Conservation (phyloP, 192 early-diverging fungal genomes). For the Piromyces sp. region DNA sequence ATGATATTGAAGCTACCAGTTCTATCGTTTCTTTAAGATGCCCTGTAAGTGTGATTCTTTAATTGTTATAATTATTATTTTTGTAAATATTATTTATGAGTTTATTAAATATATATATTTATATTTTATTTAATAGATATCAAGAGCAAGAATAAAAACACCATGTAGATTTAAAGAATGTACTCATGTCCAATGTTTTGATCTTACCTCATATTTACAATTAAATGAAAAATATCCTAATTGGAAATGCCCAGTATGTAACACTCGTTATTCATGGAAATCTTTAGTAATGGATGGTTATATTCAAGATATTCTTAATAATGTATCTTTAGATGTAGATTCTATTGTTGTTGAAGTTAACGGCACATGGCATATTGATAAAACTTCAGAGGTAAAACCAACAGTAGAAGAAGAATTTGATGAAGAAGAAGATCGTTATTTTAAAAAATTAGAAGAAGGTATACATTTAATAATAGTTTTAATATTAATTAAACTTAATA, state of each 20-base stretch:
- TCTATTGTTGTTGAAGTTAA: background rate
- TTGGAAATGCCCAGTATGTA: conserved; percentile 64
- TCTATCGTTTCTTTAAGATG: background rate
- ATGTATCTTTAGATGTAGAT: conserved; percentile 9
- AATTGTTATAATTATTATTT: too few species aligned
- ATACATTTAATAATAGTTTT: background rate
- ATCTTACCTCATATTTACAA: conserved; percentile 47
- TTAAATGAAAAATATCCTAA: conserved; percentile 48
- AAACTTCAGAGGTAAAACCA: background rate
- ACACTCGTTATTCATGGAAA: conserved; percentile 17
- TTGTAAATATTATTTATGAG: too few species aligned
- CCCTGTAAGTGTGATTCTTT: background rate
- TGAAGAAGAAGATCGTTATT: background rate
- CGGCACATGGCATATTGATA: background rate
- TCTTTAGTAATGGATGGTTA: conserved; percentile 56
- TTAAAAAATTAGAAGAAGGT: background rate
- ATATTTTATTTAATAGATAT: conserved; percentile 13
- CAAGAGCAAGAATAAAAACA: conserved; percentile 39
- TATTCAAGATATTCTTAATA: conserved; percentile 19
- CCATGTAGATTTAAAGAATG: conserved; percentile 45
- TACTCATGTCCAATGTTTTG: conserved; percentile 72
- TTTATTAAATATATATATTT: too few species aligned
- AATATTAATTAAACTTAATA: too few species aligned
- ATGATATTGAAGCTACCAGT: background rate
- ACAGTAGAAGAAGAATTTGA: background rate